Evolutionary conservation across 139 green algal genomes (phyloP).

Genomic region (Bryopsis sp.): DNA sequence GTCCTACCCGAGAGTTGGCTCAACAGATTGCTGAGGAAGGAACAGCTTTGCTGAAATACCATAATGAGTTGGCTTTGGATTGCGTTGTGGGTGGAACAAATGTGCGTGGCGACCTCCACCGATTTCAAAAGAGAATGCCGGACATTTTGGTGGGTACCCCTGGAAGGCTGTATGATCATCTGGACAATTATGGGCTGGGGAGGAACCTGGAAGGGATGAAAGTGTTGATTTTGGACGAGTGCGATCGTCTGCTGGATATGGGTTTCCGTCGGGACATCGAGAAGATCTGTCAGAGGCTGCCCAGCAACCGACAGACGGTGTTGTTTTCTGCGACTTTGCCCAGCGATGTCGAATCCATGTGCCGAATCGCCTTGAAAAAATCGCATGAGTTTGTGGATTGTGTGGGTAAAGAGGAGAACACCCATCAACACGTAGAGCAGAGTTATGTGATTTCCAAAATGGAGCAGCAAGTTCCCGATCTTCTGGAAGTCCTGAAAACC

Average conservation of each 20-base stretch:
- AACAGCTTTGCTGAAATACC: neutral
- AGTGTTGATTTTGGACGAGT: constrained; percentile 28
- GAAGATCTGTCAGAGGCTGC: neutral
- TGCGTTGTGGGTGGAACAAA: neutral
- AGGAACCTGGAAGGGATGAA: constrained; percentile 41
- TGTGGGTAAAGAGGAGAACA: neutral
- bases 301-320: constrained; percentile 89
- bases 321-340: constrained; percentile 96
- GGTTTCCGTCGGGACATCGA: neutral
- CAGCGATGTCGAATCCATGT: constrained; percentile 54
- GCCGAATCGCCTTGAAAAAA: neutral
- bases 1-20: constrained; percentile 86
- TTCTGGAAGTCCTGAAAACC: neutral
- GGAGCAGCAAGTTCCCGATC: neutral
- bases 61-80: neutral
- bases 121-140: neutral
- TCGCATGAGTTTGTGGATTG: neutral
- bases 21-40: constrained; percentile 52
- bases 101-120: neutral
- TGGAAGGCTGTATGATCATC: constrained; percentile 68
- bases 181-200: neutral
- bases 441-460: neutral
- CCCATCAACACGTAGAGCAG: neutral
- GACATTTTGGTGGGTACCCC: neutral
- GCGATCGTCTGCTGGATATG: neutral